These are phyloP conservation scores for Leptographium galeiforme DNA, from an alignment of 2,329 filamentous ascomycete species.

Conservation along the genomic window DNA sequence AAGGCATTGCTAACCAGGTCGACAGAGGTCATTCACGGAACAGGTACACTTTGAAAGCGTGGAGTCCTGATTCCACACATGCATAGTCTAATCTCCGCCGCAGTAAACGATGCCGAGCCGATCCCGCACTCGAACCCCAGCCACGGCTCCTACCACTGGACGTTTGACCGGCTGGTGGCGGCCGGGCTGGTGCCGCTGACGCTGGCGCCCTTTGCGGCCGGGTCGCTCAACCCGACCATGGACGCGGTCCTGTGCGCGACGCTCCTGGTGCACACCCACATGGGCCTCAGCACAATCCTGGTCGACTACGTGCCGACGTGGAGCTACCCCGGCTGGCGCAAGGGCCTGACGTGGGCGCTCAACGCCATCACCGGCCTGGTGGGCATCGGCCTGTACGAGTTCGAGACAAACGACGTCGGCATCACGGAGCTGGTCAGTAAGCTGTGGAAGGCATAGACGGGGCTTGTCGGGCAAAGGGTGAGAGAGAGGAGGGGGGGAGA, in stretches of 20 bases:
- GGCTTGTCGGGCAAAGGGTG: neutral
- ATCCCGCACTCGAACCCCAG: constrained; percentile 58
- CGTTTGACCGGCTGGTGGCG: constrained; percentile 78
- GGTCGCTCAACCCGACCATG: constrained; percentile 75
- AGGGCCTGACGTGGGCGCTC: constrained; percentile 61
- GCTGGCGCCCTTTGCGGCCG: constrained; percentile 81
- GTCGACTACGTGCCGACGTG: constrained; percentile 78
- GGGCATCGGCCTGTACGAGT: constrained; percentile 87
- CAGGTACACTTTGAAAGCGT: constrained; percentile 52
- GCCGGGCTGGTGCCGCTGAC: constrained; percentile 74
- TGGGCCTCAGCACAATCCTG: constrained; percentile 83
- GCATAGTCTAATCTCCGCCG: constrained; percentile 2
- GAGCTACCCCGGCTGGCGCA: constrained; percentile 54
- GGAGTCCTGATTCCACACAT: too few relatives aligned
- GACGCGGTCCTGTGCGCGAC: constrained; percentile 77
- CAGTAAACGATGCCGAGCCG: constrained; percentile 76
- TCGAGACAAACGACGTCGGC: constrained; percentile 97
- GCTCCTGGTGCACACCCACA: constrained; percentile 84
- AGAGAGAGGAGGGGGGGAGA: neutral
- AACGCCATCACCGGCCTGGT: constrained; percentile 67
- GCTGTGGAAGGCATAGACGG: constrained; percentile 65
- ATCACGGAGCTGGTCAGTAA: constrained; percentile 79
- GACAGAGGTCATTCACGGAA: constrained; percentile 61
- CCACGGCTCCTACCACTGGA: constrained; percentile 98
- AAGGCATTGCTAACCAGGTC: neutral